Evolutionary conservation across 371 early-diverging fungal genomes (phyloP), one percentile per base, ranked within the genome.

Genomic region (Capillidium rhysosporum): DNA sequence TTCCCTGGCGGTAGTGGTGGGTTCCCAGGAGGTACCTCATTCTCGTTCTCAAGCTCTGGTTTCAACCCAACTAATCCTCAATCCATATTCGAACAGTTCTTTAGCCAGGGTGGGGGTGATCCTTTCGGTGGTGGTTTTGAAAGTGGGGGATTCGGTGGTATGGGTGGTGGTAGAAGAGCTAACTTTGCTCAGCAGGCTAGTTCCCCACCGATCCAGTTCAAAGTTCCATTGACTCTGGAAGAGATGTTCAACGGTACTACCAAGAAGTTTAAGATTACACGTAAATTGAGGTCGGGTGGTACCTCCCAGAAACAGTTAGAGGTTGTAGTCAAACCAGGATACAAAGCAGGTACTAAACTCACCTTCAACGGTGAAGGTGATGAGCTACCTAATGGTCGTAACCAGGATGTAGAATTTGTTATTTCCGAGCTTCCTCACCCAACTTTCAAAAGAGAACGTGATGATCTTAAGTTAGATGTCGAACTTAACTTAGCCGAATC

Each of bases 311-410:
- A 93, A 68, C 71, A 90, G 18, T 69, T 98, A 14, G 73, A 75
- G 28, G 74, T 98, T 56, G 72, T 84, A 56, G 71, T 98, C 64
- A 92, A 89, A 61, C 87, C 96, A 0, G 99, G 98, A 2, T 94
- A 95, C 92, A 97, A 97, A 66, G 83, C 92, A 2, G 99, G 99
- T 5, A 95, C 98, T 54, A 94, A 97, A 69, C 78, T 98, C 59
- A 82, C 82, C 16, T 98, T 89, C 71, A 70, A 80, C 1, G 81
- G 78, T 40, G 90, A 94, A 67, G 98, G 98, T 23, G 97, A 96
- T 63, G 89, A 93, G 57, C 55, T 85, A 31, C 77, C 85, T 9
- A 72, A 71, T 52, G 89, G 89, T 2, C 70, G 71, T 26, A 65
- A 64, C 7, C 92, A 94, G 67, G 93, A 92, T 62, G 76, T 95